Conservation (phyloP, 371 early-diverging fungal species). For the Sporodiniella umbellata region DNA sequence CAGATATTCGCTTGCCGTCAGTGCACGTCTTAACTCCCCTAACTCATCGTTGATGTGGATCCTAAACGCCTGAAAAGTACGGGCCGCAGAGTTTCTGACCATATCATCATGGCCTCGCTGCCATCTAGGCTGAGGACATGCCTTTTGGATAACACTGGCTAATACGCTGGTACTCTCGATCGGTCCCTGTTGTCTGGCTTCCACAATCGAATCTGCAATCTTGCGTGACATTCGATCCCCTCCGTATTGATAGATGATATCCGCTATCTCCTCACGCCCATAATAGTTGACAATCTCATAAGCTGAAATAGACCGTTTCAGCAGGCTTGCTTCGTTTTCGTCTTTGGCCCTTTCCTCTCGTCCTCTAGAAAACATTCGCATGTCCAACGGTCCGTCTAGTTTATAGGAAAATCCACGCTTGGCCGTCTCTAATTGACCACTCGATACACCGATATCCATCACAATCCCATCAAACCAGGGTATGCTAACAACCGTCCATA, state of each 20-base stretch:
- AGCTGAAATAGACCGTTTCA: conserved; percentile 47
- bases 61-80: conserved; percentile 60
- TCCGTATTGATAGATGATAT: conserved; percentile 63
- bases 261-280: conserved; percentile 53
- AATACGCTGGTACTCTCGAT: conserved; percentile 57
- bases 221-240: conserved; percentile 58
- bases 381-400: conserved; percentile 67
- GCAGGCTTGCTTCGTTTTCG: conserved; percentile 23
- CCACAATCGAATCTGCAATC: conserved; percentile 64
- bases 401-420: conserved; percentile 70
- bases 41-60: conserved; percentile 76
- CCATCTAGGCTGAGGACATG: conserved; percentile 52
- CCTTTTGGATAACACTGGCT: conserved; percentile 49
- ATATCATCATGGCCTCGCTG: conserved; percentile 45
- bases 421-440: conserved; percentile 57
- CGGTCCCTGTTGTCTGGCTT: conserved; percentile 42
- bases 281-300: conserved; percentile 53
- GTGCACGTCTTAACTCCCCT: conserved; percentile 48
- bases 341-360: conserved; percentile 1
- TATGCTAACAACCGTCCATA: conserved; percentile 6
- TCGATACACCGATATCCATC: conserved; percentile 74
- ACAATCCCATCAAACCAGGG: conserved; percentile 67
- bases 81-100: conserved; percentile 48
- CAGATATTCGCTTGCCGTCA: conserved; percentile 51
- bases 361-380: conserved; percentile 59